Evolutionary conservation across 768 basidiomycete genomes (phyloP).

Genomic region (Pleurotus citrinopileatus): DNA sequence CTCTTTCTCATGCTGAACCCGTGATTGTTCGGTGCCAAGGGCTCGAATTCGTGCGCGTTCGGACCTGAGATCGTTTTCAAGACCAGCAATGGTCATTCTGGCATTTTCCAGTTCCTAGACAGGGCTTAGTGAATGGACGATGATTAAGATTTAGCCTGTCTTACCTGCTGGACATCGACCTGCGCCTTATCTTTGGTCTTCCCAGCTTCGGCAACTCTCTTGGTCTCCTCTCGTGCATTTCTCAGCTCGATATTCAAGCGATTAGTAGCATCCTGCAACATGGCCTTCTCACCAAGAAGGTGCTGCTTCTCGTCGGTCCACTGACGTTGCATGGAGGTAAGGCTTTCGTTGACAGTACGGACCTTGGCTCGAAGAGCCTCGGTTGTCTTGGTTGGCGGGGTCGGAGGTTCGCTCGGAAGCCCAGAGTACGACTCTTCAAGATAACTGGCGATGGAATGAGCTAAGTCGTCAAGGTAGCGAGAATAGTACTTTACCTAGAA

Average conservation of each 20-base stretch:
- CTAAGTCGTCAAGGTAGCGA: no score
- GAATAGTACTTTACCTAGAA: no score
- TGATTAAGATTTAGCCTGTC: conserved; percentile 14
- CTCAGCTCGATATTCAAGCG: conserved; percentile 63
- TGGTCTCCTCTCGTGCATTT: conserved; percentile 54
- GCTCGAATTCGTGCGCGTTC: conserved; percentile 67
- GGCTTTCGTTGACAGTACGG: conserved; percentile 57
- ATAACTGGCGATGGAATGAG: conserved; percentile 48
- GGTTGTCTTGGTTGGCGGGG: conserved; percentile 64
- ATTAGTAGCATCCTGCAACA: conserved; percentile 68
- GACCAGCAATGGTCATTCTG: conserved; percentile 58
- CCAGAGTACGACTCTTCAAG: conserved; percentile 46
- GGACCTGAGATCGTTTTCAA: conserved; percentile 67
- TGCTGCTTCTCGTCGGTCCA: conserved; percentile 69
- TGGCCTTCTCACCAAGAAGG: conserved; percentile 67
- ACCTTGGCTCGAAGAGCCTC: conserved; percentile 63
- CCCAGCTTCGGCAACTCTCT: conserved; percentile 50
- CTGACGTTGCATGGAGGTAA: conserved; percentile 60
- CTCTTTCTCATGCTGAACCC: conserved; percentile 62
- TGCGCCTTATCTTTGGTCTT: conserved; percentile 46
- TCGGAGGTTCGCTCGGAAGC: conserved; percentile 57
- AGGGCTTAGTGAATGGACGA: background rate
- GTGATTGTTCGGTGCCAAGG: conserved; percentile 61
- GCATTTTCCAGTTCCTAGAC: conserved; percentile 70
- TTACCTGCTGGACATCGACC: conserved; percentile 53